Conservation (phyloP, 164 flowering plant species). For the Protea cynaroides region DNA sequence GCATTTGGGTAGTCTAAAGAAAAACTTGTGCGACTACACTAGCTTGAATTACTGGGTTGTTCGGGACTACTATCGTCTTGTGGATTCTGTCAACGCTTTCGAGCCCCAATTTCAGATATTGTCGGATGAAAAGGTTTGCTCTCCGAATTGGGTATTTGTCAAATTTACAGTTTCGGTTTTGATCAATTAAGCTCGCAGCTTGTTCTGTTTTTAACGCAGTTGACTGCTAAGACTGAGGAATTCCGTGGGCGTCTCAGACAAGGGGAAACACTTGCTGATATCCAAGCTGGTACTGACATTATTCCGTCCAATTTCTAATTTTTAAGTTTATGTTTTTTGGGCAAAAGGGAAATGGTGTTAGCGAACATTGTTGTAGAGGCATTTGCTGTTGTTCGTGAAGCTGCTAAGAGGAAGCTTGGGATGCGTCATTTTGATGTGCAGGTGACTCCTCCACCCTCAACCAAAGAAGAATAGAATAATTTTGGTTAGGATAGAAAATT, state of each 20-base stretch:
- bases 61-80: conserved; percentile 75
- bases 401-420: conserved; percentile 90
- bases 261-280: conserved; percentile 84
- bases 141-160: neutral
- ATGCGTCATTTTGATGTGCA: conserved; percentile 99
- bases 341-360: neutral
- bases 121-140: conserved; percentile 69
- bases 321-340: neutral
- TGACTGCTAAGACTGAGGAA: conserved; percentile 70
- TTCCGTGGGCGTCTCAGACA: conserved; percentile 57
- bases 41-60: conserved; percentile 85
- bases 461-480: neutral
- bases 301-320: neutral
- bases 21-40: conserved; percentile 45
- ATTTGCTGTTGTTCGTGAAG: conserved; percentile 98
- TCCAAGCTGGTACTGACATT: conserved; percentile 69
- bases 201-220: conserved; percentile 26
- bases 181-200: neutral
- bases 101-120: conserved; percentile 57
- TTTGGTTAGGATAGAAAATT: neutral
- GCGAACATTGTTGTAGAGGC: conserved; percentile 52
- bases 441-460: conserved; percentile 29
- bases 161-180: conserved; percentile 1
- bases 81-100: conserved; percentile 59
- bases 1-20: conserved; percentile 24